A percentile compares a stretch with the other conserved stretches of the same genome.
Conservation (phyloP, 208 protist species). For the Porcisia hertigi region DNA sequence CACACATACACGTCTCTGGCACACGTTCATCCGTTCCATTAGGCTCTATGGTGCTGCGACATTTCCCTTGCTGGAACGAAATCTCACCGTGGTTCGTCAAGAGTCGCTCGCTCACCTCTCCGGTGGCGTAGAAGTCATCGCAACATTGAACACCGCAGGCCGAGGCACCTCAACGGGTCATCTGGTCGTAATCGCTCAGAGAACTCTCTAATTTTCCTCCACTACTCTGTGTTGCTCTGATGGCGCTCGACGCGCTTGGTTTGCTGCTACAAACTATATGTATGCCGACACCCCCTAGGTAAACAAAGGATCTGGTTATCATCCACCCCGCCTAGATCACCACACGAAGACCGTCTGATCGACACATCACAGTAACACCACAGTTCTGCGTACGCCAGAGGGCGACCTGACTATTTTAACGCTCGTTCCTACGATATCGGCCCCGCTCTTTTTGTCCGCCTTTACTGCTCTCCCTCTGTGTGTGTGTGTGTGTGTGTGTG, state of each 20-base stretch:
- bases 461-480: not conserved
- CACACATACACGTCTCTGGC: not conserved
- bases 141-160: too few relatives aligned
- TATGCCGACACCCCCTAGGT: not conserved
- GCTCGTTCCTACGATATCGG: not conserved
- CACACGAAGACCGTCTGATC: too few relatives aligned
- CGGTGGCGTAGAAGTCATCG: not conserved
- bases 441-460: slow-evolving; percentile 24
- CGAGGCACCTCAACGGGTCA: not conserved
- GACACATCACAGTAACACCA: not conserved
- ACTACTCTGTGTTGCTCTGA: not conserved
- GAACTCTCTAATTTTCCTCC: not conserved
- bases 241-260: not conserved
- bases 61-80: not conserved
- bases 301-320: too few relatives aligned
- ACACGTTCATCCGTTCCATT: not conserved
- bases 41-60: not conserved
- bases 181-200: not conserved
- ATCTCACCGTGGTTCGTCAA: not conserved
- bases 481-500: not conserved
- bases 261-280: not conserved
- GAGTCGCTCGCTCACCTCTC: not conserved
- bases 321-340: too few relatives aligned
- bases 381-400: too few relatives aligned
- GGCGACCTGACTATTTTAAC: not conserved